Percentiles rank a stretch among this genome's conserved stretches.
Conservation (phyloP, 2,329 filamentous ascomycete genomes). For the Purpureocillium takamizusanense region DNA sequence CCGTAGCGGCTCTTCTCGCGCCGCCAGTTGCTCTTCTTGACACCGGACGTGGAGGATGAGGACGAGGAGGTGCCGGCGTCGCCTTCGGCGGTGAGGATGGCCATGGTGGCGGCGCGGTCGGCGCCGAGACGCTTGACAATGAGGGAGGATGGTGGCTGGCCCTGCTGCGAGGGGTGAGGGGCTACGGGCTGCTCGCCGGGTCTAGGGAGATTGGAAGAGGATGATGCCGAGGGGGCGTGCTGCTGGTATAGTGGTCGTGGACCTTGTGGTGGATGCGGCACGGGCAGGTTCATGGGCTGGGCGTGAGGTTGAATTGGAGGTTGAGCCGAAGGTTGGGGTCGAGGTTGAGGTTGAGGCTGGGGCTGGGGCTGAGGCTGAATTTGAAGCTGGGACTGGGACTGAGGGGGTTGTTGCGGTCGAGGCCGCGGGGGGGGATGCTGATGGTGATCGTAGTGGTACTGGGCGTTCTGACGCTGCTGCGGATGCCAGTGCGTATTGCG, state of each 20-base stretch:
- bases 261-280: slow-evolving; percentile 1
- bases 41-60: slow-evolving; percentile 9
- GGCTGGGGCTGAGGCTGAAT: slow-evolving; percentile 10
- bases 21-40: background rate
- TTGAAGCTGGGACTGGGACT: slow-evolving; percentile 12
- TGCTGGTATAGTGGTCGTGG: slow-evolving; percentile 4
- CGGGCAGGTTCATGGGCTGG: too few relatives aligned
- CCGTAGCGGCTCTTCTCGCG: slow-evolving; percentile 1
- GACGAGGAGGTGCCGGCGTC: too few relatives aligned
- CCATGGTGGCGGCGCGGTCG: slow-evolving; percentile 38
- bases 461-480: slow-evolving; percentile 9
- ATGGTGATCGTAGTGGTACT: slow-evolving; percentile 7
- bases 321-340: background rate
- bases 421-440: background rate
- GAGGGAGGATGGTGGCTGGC: slow-evolving; percentile 21
- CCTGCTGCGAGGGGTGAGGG: too few relatives aligned
- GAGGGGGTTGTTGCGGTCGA: too few relatives aligned
- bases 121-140: slow-evolving; percentile 43
- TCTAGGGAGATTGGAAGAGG: too few relatives aligned
- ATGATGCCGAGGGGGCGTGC: too few relatives aligned
- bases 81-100: slow-evolving; percentile 11
- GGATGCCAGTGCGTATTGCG: slow-evolving; percentile 9
- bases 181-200: too few relatives aligned
- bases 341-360: slow-evolving; percentile 14
- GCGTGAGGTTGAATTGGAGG: slow-evolving; percentile 1